phyloP scores from a whole-genome alignment of 148 eudicot species.

The Hydrangea macrophylla region DNA sequence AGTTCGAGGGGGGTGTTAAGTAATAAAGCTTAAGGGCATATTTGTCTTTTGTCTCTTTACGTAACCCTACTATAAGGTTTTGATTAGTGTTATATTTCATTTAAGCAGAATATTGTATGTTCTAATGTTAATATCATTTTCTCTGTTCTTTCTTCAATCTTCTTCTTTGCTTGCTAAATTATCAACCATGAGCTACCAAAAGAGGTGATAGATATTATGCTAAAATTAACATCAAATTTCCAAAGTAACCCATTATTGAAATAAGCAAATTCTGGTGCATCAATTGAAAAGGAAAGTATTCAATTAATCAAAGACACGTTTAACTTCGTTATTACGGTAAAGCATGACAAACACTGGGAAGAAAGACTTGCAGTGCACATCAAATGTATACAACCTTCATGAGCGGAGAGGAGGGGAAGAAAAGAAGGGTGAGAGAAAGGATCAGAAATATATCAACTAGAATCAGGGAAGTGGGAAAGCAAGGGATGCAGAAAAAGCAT shows the following conservation, averaged over 20 bases:
- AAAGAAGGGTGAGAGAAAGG: background rate
- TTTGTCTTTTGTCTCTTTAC: too few relatives aligned
- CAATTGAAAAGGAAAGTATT: background rate
- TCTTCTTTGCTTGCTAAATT: too few relatives aligned
- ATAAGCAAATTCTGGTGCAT: slow-evolving; percentile 11
- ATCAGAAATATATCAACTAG: slow-evolving; percentile 12
- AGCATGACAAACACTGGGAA: slow-evolving; percentile 93
- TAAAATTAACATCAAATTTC: slow-evolving; percentile 76
- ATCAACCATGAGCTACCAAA: slow-evolving; percentile 77
- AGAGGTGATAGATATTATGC: slow-evolving; percentile 76
- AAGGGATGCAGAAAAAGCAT: background rate
- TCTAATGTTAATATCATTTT: too few relatives aligned
- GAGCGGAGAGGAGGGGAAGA: slow-evolving; percentile 4
- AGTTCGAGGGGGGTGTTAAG: too few relatives aligned
- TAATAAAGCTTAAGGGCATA: too few relatives aligned
- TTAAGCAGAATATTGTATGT: too few relatives aligned
- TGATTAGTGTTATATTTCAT: too few relatives aligned
- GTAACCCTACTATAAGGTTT: too few relatives aligned
- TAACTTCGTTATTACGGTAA: slow-evolving; percentile 50
- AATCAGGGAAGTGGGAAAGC: background rate
- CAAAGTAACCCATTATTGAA: slow-evolving; percentile 11
- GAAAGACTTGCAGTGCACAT: slow-evolving; percentile 99
- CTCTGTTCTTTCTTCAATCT: too few relatives aligned
- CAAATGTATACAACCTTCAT: slow-evolving; percentile 96
- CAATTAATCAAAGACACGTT: background rate